These are phyloP conservation scores for Ceratocystis lukuohia DNA, from an alignment of 2,329 filamentous ascomycete species.

Conservation along the genomic window DNA sequence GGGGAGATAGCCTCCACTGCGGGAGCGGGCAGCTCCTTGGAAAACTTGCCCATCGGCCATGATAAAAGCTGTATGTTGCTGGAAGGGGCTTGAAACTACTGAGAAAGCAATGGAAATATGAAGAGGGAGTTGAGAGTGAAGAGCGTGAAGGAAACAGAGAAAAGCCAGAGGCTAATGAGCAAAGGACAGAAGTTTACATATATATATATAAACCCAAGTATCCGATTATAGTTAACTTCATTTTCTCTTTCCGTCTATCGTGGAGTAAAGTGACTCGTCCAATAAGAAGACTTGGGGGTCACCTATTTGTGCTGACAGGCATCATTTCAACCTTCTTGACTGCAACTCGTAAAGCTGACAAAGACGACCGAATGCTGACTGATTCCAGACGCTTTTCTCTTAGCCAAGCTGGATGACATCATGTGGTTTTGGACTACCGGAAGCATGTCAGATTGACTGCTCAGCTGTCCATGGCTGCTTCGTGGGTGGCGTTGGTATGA, in stretches of 20 bases:
- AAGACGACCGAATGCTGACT: background rate
- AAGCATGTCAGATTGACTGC: no score
- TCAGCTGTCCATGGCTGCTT: no score
- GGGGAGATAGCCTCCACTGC: conserved; percentile 37
- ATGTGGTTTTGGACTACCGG: background rate
- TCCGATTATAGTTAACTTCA: background rate
- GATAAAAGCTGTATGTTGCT: background rate
- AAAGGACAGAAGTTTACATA: background rate
- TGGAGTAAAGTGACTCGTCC: background rate
- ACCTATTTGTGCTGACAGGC: background rate
- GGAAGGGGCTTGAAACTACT: background rate
- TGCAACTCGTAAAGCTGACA: background rate
- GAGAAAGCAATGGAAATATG: background rate
- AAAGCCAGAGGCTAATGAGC: background rate
- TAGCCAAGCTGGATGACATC: background rate
- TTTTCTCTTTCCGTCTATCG: background rate
- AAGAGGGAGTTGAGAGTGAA: background rate
- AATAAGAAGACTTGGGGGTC: background rate
- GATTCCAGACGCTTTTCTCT: background rate
- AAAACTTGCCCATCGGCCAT: conserved; percentile 10
- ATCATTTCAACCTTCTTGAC: background rate
- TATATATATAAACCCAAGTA: background rate
- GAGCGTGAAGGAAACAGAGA: background rate
- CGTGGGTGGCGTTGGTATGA: no score
- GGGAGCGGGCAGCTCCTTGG: conserved; percentile 6